Conservation (phyloP, 1,284 basidiomycete genomes). For the Ustilago hordei region DNA sequence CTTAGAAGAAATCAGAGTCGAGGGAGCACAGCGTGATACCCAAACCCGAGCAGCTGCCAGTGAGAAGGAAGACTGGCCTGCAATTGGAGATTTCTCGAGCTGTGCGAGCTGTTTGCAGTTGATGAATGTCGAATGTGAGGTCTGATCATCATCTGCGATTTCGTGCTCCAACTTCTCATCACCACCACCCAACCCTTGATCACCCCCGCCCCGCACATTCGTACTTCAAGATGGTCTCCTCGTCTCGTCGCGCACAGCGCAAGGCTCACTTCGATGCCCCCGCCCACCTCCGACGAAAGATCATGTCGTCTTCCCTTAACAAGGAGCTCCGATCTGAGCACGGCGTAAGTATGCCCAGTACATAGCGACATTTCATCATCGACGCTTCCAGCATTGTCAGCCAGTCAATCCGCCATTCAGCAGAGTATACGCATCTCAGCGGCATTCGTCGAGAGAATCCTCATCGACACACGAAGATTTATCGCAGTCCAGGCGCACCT, state of each 20-base stretch:
- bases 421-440: not conserved
- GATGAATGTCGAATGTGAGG: not conserved
- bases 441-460: not conserved
- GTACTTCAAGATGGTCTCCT: slow-evolving; percentile 64
- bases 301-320: slow-evolving; percentile 94
- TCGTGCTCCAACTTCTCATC: slow-evolving; percentile 7
- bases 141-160: slow-evolving; percentile 8
- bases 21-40: slow-evolving; percentile 16
- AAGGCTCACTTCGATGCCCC: slow-evolving; percentile 68
- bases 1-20: not conserved
- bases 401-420: not conserved
- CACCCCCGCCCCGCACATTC: slow-evolving; percentile 25
- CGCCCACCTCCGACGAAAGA: slow-evolving; percentile 82
- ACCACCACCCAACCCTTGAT: slow-evolving; percentile 22
- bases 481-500: not conserved
- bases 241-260: slow-evolving; percentile 61
- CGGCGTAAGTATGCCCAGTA: slow-evolving; percentile 77
- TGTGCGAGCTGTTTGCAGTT: too few species aligned
- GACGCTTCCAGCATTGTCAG: not conserved
- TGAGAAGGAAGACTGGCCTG: slow-evolving; percentile 1
- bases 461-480: not conserved
- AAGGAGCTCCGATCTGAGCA: slow-evolving; percentile 95
- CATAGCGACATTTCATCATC: not conserved
- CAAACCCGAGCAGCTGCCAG: not conserved
- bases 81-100: not conserved